These are phyloP conservation scores for Pulveroboletus sp. DNA, from an alignment of 1,284 basidiomycete species.

Conservation along the genomic window DNA sequence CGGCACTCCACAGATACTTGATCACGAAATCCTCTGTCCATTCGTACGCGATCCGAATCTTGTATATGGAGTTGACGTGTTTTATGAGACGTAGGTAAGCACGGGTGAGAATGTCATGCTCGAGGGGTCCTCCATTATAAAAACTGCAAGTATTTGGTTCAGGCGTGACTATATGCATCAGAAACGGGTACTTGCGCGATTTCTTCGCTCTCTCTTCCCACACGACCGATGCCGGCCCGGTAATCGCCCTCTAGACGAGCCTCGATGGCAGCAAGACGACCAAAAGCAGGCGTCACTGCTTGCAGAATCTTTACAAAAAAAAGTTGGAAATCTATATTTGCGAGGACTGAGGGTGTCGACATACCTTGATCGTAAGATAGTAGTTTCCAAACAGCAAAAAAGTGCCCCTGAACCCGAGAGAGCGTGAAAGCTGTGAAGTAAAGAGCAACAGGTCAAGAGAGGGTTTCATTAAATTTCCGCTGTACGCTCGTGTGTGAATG, in stretches of 20 bases:
- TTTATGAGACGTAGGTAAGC: constrained; percentile 83
- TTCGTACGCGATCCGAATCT: constrained; percentile 84
- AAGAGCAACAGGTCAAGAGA: constrained; percentile 91
- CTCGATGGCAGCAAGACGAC: constrained; percentile 87
- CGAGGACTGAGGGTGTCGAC: not conserved
- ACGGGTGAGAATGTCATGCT: constrained; percentile 80
- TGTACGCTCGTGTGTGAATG: constrained; percentile 17
- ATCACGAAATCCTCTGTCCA: constrained; percentile 95
- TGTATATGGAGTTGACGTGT: constrained; percentile 92
- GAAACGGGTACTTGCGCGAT: constrained; percentile 65
- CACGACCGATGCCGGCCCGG: constrained; percentile 81
- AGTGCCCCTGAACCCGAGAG: constrained; percentile 82
- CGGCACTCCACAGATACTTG: constrained; percentile 92
- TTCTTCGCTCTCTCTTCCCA: constrained; percentile 92
- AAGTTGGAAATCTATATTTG: not conserved
- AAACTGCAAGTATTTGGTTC: constrained; percentile 53
- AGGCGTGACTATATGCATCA: constrained; percentile 3
- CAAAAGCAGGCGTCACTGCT: constrained; percentile 92
- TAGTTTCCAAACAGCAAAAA: constrained; percentile 83
- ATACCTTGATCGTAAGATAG: constrained; percentile 68
- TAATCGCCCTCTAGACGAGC: constrained; percentile 90
- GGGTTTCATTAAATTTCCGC: constrained; percentile 78
- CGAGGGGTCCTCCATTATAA: constrained; percentile 87
- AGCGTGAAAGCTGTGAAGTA: constrained; percentile 87
- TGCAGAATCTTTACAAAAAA: constrained; percentile 66